Evolutionary conservation across 352 stramenopile species (phyloP).

Genomic region (Phytophthora pini): DNA sequence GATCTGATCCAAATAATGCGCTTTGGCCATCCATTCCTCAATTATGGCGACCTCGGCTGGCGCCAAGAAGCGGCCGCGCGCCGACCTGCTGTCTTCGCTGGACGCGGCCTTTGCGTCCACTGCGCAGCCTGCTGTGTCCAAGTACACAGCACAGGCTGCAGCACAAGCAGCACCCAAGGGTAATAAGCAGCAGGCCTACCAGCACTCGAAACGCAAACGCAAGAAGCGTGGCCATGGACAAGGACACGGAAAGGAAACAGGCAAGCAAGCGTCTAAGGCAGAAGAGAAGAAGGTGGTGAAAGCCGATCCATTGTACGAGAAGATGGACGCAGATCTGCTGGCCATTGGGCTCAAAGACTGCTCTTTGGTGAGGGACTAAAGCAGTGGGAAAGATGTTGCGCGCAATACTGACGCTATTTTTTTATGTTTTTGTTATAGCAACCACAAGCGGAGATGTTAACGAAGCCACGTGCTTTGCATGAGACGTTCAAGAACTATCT

Average conservation of each 20-base stretch:
- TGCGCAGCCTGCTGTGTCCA: slow-evolving; percentile 46
- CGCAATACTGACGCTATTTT: slow-evolving; percentile 5
- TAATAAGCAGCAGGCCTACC: slow-evolving; percentile 70
- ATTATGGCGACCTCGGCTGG: slow-evolving; percentile 9
- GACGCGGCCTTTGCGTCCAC: slow-evolving; percentile 68
- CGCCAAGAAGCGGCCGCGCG: slow-evolving; percentile 68
- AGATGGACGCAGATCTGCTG: slow-evolving; percentile 54
- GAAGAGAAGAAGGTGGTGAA: slow-evolving; percentile 11
- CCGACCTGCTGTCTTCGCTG: slow-evolving; percentile 80
- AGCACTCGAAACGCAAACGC: slow-evolving; percentile 71
- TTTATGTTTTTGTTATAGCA: slow-evolving; percentile 25
- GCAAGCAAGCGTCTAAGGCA: slow-evolving; percentile 5
- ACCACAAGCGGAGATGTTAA: slow-evolving; percentile 29
- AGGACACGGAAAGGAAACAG: slow-evolving; percentile 8
- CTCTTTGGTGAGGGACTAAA: slow-evolving; percentile 51
- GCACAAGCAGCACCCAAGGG: slow-evolving; percentile 39
- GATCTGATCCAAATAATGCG: slow-evolving; percentile 27
- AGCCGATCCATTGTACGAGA: slow-evolving; percentile 62
- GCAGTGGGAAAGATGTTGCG: not conserved
- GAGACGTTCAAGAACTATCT: slow-evolving; percentile 60
- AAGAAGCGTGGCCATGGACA: slow-evolving; percentile 23
- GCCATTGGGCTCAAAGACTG: slow-evolving; percentile 71
- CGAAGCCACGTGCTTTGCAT: slow-evolving; percentile 31
- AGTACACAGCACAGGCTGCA: slow-evolving; percentile 75
- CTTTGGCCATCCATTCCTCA: slow-evolving; percentile 3